Percentiles rank a stretch among this genome's conserved stretches.
Conservation (phyloP, 441 rosid genomes). For the Omphalea diandra region DNA sequence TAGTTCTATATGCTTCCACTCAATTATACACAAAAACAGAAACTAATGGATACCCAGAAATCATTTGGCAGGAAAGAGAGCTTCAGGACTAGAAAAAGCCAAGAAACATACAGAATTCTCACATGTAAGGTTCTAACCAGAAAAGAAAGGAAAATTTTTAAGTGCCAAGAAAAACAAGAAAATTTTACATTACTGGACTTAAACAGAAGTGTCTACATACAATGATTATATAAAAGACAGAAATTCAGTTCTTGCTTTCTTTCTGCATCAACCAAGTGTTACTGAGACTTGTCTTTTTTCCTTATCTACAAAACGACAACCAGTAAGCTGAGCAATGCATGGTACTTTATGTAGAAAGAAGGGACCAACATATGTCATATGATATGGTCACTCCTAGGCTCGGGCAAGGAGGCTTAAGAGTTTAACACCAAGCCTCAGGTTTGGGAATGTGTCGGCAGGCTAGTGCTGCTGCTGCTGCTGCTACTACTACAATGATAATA, state of each 20-base stretch:
- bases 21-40: not conserved
- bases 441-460: slow-evolving; percentile 46
- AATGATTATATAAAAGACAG: slow-evolving; percentile 1
- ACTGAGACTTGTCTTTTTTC: not conserved
- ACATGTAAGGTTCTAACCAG: not conserved
- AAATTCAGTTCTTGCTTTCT: not conserved
- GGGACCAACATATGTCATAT: too few species aligned
- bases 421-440: slow-evolving; percentile 27
- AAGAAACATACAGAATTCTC: not conserved
- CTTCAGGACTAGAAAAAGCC: not conserved
- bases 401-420: slow-evolving; percentile 24
- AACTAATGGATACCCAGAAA: not conserved
- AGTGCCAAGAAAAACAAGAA: slow-evolving; percentile 1
- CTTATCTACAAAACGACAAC: slow-evolving; percentile 10
- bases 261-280: slow-evolving; percentile 4
- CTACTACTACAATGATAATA: not conserved
- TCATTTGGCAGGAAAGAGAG: not conserved
- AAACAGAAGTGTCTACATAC: too few species aligned
- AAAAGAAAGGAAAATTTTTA: not conserved
- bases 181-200: too few species aligned
- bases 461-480: too few species aligned
- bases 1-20: not conserved
- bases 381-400: slow-evolving; percentile 21
- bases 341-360: not conserved
- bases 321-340: not conserved